A percentile compares a stretch with the other conserved stretches of the same genome.
Evolutionary conservation across 306 rosid species (phyloP).

Genomic region (Prunus mume): DNA sequence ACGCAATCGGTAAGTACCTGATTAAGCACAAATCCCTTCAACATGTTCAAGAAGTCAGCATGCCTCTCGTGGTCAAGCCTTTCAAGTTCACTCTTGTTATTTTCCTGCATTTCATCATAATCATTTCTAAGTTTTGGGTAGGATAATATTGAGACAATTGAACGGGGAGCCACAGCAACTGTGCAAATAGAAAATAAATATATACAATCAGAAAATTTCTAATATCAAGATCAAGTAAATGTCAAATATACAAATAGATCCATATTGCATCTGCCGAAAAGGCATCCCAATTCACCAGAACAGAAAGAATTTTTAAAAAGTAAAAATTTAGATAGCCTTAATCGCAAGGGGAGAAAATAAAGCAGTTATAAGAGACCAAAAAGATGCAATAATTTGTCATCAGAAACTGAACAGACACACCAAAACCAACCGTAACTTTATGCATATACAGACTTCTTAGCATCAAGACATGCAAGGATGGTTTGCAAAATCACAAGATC

Average conservation of each 20-base stretch:
- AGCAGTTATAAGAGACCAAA: background rate
- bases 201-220: background rate
- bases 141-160: background rate
- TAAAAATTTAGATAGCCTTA: background rate
- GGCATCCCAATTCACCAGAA: background rate
- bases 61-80: conserved; percentile 80
- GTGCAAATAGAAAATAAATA: background rate
- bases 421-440: background rate
- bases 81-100: conserved; percentile 86
- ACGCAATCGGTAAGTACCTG: conserved; percentile 55
- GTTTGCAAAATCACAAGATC: background rate
- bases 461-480: background rate
- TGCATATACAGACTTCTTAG: background rate
- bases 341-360: background rate
- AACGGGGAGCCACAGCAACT: background rate
- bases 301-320: background rate
- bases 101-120: conserved; percentile 60
- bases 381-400: background rate
- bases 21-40: conserved; percentile 83
- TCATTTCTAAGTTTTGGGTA: background rate
- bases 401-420: background rate
- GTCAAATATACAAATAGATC: background rate
- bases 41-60: conserved; percentile 76
- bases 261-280: background rate
- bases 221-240: background rate